phyloP scores from a whole-genome alignment of 1,284 basidiomycete genomes.

The Schizophyllum commune region DNA sequence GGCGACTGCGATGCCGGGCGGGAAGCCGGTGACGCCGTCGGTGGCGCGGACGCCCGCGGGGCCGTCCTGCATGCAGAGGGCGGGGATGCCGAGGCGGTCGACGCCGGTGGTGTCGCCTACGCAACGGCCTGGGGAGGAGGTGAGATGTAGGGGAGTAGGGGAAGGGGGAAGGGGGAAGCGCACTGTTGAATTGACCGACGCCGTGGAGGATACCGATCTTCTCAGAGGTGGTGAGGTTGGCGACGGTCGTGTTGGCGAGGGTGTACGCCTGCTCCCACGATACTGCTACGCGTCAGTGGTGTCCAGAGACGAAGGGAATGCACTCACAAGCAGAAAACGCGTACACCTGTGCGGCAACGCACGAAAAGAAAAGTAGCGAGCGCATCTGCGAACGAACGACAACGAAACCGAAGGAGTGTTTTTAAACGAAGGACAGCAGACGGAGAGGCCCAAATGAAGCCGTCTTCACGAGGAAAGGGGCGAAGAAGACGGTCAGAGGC shows the following conservation, averaged over 20 bases:
- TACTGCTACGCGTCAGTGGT: background rate
- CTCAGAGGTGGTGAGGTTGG: slow-evolving; percentile 36
- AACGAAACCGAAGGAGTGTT: background rate
- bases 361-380: background rate
- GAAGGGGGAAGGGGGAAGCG: slow-evolving; percentile 2
- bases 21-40: slow-evolving; percentile 48
- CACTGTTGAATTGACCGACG: slow-evolving; percentile 37
- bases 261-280: slow-evolving; percentile 36
- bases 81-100: slow-evolving; percentile 37
- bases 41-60: slow-evolving; percentile 43
- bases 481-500: too few species aligned
- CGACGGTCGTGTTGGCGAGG: slow-evolving; percentile 27
- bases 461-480: too few species aligned
- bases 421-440: background rate
- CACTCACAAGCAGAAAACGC: background rate
- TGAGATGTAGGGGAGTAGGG: background rate
- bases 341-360: background rate
- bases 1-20: slow-evolving; percentile 46
- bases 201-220: slow-evolving; percentile 44
- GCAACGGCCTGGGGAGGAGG: slow-evolving; percentile 36
- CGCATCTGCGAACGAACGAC: background rate
- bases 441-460: background rate
- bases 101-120: slow-evolving; percentile 47
- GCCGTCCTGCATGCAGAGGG: slow-evolving; percentile 47
- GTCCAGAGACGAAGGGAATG: background rate